A percentile compares a stretch with the other conserved stretches of the same genome.
phyloP scores from a whole-genome alignment of 495 filamentous ascomycete species.

The Aspergillus homomorphus region DNA sequence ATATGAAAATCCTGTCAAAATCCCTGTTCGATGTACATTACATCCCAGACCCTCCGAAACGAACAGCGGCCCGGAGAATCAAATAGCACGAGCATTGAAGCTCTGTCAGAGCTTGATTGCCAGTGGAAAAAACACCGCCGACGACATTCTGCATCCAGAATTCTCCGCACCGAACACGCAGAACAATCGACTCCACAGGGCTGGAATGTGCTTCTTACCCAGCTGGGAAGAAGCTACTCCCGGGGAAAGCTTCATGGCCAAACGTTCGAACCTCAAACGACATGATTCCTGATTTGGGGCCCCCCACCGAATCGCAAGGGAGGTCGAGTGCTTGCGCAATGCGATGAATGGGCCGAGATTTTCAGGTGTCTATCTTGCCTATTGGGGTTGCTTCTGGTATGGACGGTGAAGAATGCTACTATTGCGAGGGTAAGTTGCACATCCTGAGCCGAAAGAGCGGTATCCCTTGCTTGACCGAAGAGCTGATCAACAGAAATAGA shows the following conservation, averaged over 20 bases:
- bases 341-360: neutral
- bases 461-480: slow-evolving; percentile 2
- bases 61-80: neutral
- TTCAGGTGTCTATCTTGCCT: slow-evolving; percentile 2
- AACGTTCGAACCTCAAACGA: neutral
- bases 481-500: neutral
- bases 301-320: neutral
- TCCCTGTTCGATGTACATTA: neutral
- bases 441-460: slow-evolving; percentile 1
- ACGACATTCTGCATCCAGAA: slow-evolving; percentile 5
- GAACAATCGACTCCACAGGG: slow-evolving; percentile 1
- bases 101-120: neutral
- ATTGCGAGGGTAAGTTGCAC: neutral
- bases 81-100: neutral
- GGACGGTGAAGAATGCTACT: slow-evolving; percentile 1
- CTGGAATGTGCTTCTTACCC: slow-evolving; percentile 1
- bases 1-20: neutral
- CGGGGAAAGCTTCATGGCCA: neutral
- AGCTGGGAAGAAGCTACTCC: neutral
- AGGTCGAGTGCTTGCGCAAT: slow-evolving; percentile 1
- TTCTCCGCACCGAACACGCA: slow-evolving; percentile 1
- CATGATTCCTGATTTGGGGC: neutral
- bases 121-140: neutral
- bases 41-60: neutral
- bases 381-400: slow-evolving; percentile 1